Evolutionary conservation across 371 early-diverging fungal species (phyloP), one percentile per base, ranked within the genome.

Genomic region (Rhizopus sp.): DNA sequence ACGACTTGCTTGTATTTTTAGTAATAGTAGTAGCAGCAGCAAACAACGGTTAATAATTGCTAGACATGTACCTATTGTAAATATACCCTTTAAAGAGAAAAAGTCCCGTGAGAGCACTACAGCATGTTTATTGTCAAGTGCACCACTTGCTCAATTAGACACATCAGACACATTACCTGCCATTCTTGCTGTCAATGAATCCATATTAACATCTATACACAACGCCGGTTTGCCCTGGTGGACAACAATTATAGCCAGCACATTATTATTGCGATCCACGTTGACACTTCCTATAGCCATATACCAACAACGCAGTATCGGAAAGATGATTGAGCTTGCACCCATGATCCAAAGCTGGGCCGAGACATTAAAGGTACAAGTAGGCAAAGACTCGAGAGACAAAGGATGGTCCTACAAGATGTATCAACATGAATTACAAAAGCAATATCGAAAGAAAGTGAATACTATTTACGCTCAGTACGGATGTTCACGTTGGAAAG

Each of bases 201-300:
- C 63, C 3, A 48, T 81, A 13, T 57, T 85, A 0, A 70, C 73
- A 31, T 41, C 64, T 2, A 68, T 86, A 31, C 83, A 81, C 7
- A 50, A 29, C 4, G 31, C 73, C 7, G 82, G 78, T 1, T 55
- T 88, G 6, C 88, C 92, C 0, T 91, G 91, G 91, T 88, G 87
- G 85, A 75, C 77, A 0, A 82, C 88, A 9, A 86, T 91, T 57
- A 67, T 88, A 13, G 56, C 70, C 2, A 64, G 81, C 8, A 90
- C 92, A 0, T 59, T 89, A 12, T 44, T 75, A 1, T 72, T 91
- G 8, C 81, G 93, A 29, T 61, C 82, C 1, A 57, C 71, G 2
- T 63, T 85, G 64, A 93, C 93, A 0, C 60, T 90, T 4, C 93
- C 93, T 5, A 80, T 93, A 16, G 91, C 93, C 15, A 65, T 90